Evolutionary conservation across 169 alveolate genomes (phyloP).

Genomic region (Plasmodium berghei): DNA sequence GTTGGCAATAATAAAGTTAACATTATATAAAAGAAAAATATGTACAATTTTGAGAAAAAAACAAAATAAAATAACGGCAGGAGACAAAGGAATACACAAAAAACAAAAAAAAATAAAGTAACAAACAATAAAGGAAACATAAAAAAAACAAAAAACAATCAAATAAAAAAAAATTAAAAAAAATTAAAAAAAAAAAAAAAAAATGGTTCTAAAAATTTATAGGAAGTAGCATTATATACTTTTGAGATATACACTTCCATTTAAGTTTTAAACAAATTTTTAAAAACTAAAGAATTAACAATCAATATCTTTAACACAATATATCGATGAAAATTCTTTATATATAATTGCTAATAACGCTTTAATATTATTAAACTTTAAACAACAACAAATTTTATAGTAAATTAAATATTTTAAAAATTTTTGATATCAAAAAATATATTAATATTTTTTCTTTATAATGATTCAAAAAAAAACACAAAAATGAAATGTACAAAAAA

Average conservation of each 20-base stretch:
- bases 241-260: slow-evolving; percentile 6
- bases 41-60: slow-evolving; percentile 14
- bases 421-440: too few species aligned
- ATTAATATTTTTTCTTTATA: too few species aligned
- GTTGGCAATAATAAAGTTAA: slow-evolving; percentile 56
- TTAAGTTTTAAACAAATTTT: neutral
- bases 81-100: slow-evolving; percentile 2
- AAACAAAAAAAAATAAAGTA: slow-evolving; percentile 19
- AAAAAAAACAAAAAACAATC: slow-evolving; percentile 15
- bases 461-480: too few species aligned
- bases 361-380: too few species aligned
- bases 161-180: slow-evolving; percentile 9
- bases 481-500: too few species aligned
- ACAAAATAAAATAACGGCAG: slow-evolving; percentile 1
- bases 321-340: neutral
- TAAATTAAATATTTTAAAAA: too few species aligned
- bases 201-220: slow-evolving; percentile 5
- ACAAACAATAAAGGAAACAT: slow-evolving; percentile 9
- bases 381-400: too few species aligned
- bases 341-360: too few species aligned
- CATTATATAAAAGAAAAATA: slow-evolving; percentile 49
- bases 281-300: neutral
- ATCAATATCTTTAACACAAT: neutral
- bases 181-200: slow-evolving; percentile 17
- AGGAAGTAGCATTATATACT: neutral